These are phyloP conservation scores for Arabidopsis thaliana DNA, from an alignment of 345 rosid species.

Conservation along the genomic window TAIR10.1 NC_003076.8:5085001-5085500, in stretches of 20 bases:
- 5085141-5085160: slow-evolving; percentile 76
- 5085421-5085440: slow-evolving; percentile 77
- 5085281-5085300: slow-evolving; percentile 84
- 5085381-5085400: slow-evolving; percentile 81
- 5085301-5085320: slow-evolving; percentile 79
- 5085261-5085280: slow-evolving; percentile 98
- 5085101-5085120: slow-evolving; percentile 27
- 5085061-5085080: not conserved
- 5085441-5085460: slow-evolving; percentile 81
- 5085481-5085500: slow-evolving; percentile 86
- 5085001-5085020: slow-evolving; percentile 89
- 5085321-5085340: slow-evolving; percentile 80
- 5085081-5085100: not conserved
- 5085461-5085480: slow-evolving; percentile 78
- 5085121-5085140: slow-evolving; percentile 46
- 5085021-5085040: slow-evolving; percentile 85
- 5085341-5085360: slow-evolving; percentile 81
- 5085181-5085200: slow-evolving; percentile 81
- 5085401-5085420: slow-evolving; percentile 78
- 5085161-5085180: slow-evolving; percentile 80
- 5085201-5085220: slow-evolving; percentile 93
- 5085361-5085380: slow-evolving; percentile 83
- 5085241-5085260: slow-evolving; percentile 79
- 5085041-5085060: slow-evolving; percentile 74
- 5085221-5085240: slow-evolving; percentile 86